Evolutionary conservation across 2,329 filamentous ascomycete species (phyloP), one percentile per base, ranked within the genome.

Genomic region (Diaporthe humulicola): DNA sequence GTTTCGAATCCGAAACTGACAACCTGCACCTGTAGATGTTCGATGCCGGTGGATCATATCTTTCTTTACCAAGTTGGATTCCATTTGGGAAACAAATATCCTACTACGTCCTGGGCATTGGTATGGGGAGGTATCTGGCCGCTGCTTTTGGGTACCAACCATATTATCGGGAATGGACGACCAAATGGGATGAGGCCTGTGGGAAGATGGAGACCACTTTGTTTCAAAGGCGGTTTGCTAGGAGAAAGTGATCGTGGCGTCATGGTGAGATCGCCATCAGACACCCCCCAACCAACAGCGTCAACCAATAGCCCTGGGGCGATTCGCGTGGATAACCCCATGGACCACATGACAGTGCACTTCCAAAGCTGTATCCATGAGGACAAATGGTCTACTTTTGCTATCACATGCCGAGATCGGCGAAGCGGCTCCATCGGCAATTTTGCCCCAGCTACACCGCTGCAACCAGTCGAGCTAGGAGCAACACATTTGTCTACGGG

Each of bases 41-140:
- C 57, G 83, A 86, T 76, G 84, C 82, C 9, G 84, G 84, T 3
- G 83, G 81, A 33, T 82, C 82, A 12, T 85, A 85, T 75, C 76
- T 83, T 3, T 80, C 82, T 0, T 70, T 82, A 2, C 84, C 83
- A n/a, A 72, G 71, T n/a, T 85, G 83, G 83, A 77, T 85, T 54
- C 83, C 84, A 0, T 84, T 84, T 67, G 76, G 80, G 22, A 77
- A 77, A 42, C 25, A 57, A 5, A 79, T 74, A 9, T 61, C 83
- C 10, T 79, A 81, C 3, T 77, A 77, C 40, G 77, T 61, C 17
- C 52, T 81, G 22, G 80, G 83, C 7, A 78, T 85, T 36, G 76
- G 82, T 7, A 48, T 85, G n/a, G 83, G 84, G 12, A 80, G 83
- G 73, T 85, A 83, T 82, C 61, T 85, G 36, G 84, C 83, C 10